Evolutionary conservation across 805 yeast genomes (phyloP).

Genomic region (Pichia kluyveri): DNA sequence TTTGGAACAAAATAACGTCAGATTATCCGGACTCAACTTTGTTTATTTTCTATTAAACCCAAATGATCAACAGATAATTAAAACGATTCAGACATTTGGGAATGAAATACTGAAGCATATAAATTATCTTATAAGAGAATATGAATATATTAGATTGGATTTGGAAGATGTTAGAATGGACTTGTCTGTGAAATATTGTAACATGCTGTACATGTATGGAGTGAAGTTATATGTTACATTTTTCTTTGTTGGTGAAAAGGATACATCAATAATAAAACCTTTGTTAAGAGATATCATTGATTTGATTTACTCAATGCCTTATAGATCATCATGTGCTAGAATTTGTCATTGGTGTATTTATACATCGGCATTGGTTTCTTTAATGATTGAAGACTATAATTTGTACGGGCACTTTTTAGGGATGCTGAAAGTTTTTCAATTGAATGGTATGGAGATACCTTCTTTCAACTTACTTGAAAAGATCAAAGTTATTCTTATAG

Average conservation of each 20-base stretch:
- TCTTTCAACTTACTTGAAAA: conserved; percentile 5
- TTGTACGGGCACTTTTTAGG: conserved; percentile 5
- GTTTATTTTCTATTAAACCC: conserved; percentile 3
- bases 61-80: not conserved
- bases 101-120: not conserved
- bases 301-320: conserved; percentile 7
- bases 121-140: not conserved
- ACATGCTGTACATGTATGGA: conserved; percentile 3
- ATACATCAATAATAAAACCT: not conserved
- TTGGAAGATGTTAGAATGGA: conserved; percentile 6
- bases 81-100: not conserved
- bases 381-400: conserved; percentile 2
- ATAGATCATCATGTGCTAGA: conserved; percentile 6
- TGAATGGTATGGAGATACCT: conserved; percentile 7
- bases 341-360: conserved; percentile 8
- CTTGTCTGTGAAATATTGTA: conserved; percentile 8
- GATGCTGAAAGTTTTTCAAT: not conserved
- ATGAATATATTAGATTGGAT: conserved; percentile 1
- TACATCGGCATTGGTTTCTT: conserved; percentile 1
- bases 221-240: conserved; percentile 2
- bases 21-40: conserved; percentile 7
- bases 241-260: conserved; percentile 4
- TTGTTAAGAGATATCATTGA: conserved; percentile 6
- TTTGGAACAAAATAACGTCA: not conserved
- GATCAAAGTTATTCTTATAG: not conserved